A percentile compares a stretch with the other conserved stretches of the same genome.
phyloP scores from a whole-genome alignment of 176 grass and related monocot genomes.

The Lolium rigidum region DNA sequence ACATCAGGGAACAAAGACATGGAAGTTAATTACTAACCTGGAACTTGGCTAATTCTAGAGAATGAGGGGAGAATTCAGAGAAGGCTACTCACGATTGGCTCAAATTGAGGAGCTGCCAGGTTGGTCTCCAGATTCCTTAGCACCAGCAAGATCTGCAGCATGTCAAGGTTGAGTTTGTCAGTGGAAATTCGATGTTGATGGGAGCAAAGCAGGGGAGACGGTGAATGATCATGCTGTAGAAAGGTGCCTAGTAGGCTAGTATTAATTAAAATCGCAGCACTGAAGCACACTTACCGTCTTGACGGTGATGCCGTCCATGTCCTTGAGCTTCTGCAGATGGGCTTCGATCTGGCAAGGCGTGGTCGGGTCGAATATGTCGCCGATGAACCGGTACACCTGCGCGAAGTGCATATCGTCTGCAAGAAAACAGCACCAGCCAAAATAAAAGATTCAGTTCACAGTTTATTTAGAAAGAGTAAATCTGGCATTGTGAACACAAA shows the following conservation, averaged over 20 bases:
- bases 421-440: not conserved
- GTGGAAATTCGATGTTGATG: not conserved
- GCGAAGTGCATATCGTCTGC: constrained; percentile 72
- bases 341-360: constrained; percentile 41
- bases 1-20: not conserved
- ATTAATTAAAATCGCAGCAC: not conserved
- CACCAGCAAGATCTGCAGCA: constrained; percentile 69
- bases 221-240: not conserved
- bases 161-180: not conserved
- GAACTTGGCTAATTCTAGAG: not conserved
- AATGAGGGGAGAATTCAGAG: not conserved
- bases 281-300: constrained; percentile 49
- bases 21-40: too few species aligned
- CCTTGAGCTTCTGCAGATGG: constrained; percentile 59
- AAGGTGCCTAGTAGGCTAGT: not conserved
- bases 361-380: constrained; percentile 85
- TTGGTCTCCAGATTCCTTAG: constrained; percentile 74
- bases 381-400: constrained; percentile 76
- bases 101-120: constrained; percentile 56
- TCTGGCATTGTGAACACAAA: not conserved
- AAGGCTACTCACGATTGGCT: constrained; percentile 60
- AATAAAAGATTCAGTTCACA: not conserved
- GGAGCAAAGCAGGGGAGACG: not conserved
- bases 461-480: not conserved
- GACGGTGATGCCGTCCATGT: constrained; percentile 53